These are phyloP conservation scores for Botrytis medusae DNA, from an alignment of 2,329 filamentous ascomycete genomes.

Conservation along the genomic window DNA sequence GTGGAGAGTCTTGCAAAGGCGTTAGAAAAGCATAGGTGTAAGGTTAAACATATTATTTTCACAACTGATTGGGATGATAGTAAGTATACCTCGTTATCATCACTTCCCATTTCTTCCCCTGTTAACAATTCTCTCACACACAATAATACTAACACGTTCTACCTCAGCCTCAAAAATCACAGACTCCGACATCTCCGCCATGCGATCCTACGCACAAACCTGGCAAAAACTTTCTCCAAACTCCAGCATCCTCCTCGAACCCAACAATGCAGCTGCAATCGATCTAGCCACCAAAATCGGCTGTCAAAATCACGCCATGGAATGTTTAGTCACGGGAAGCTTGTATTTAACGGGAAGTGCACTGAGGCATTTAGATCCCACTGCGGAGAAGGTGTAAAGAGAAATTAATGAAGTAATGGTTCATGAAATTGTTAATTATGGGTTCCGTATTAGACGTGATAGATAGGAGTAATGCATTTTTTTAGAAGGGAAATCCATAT, in stretches of 20 bases:
- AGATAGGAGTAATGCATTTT: not conserved
- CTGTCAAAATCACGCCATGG: conserved; percentile 33
- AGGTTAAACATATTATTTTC: conserved; percentile 28
- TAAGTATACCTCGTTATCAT: conserved; percentile 2
- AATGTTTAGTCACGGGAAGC: conserved; percentile 57
- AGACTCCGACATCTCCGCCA: conserved; percentile 14
- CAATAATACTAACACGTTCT: not conserved
- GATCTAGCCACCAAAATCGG: conserved; percentile 45
- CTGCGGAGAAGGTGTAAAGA: not conserved
- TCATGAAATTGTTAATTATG: not conserved
- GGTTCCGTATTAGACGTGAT: not conserved
- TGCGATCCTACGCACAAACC: conserved; percentile 24
- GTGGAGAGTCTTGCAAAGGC: conserved; percentile 23
- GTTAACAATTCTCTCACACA: accelerated
- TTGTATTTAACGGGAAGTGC: conserved; percentile 58
- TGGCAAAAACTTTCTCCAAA: conserved; percentile 27
- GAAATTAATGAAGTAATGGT: too few species aligned
- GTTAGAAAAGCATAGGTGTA: conserved; percentile 19
- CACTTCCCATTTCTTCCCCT: not conserved
- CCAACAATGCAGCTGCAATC: conserved; percentile 56
- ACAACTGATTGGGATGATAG: conserved; percentile 25
- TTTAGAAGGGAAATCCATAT: not conserved
- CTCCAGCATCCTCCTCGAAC: conserved; percentile 42
- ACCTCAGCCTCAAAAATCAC: conserved; percentile 5
- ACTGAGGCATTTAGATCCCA: conserved; percentile 12